Percentiles rank a stretch among this genome's conserved stretches.
Evolutionary conservation across 2,329 filamentous ascomycete genomes (phyloP).

Genomic region (Emmonsia crescens): DNA sequence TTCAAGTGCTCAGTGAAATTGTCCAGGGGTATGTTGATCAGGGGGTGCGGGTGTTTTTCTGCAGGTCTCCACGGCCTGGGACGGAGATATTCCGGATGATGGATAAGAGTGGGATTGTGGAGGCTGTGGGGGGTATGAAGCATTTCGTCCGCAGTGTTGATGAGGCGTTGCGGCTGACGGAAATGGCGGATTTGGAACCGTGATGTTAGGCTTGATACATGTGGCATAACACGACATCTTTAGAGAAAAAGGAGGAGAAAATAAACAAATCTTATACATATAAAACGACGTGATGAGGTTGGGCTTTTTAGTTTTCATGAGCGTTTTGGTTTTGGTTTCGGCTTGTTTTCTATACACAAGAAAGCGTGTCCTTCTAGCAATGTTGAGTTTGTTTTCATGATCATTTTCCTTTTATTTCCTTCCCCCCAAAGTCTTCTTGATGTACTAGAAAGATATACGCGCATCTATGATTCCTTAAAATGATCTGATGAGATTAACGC

Average conservation of each 20-base stretch:
- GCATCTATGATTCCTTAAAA: not conserved
- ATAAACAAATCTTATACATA: not conserved
- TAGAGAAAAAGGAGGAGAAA: not conserved
- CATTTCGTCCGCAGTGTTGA: slow-evolving; percentile 78
- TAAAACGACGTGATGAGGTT: not conserved
- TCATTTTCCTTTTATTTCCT: not conserved
- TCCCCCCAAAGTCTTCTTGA: not conserved
- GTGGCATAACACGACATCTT: not conserved
- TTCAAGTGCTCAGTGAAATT: slow-evolving; percentile 85
- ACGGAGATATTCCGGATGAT: slow-evolving; percentile 61
- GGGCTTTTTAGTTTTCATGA: not conserved
- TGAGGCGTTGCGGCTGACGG: slow-evolving; percentile 71
- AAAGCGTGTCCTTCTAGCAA: not conserved
- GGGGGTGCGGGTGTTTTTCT: slow-evolving; percentile 52
- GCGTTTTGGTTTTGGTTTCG: not conserved
- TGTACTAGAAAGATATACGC: not conserved
- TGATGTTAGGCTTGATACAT: not conserved
- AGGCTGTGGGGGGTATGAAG: slow-evolving; percentile 61
- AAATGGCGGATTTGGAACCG: slow-evolving; percentile 48
- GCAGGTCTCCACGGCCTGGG: slow-evolving; percentile 40
- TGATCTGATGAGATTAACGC: not conserved
- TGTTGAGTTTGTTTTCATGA: not conserved
- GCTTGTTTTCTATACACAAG: too few species aligned
- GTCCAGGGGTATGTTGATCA: slow-evolving; percentile 67
- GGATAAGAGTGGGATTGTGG: slow-evolving; percentile 70